These are phyloP conservation scores for Rhodotorula paludigena DNA, from an alignment of 768 basidiomycete genomes.

Conservation along the genomic window DNA sequence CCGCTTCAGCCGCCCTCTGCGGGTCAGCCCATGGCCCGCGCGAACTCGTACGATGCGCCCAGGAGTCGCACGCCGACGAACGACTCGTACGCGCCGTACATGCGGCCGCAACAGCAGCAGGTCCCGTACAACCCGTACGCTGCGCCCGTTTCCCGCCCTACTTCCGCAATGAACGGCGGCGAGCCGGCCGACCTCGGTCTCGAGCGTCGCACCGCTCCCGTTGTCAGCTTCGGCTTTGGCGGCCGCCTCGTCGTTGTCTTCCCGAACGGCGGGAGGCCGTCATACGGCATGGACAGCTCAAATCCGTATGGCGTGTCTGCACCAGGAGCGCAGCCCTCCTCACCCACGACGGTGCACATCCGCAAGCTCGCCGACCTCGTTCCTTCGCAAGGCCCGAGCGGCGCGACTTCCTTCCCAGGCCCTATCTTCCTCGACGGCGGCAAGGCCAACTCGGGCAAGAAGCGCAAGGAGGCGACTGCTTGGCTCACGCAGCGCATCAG, in stretches of 20 bases:
- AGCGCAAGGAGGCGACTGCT: constrained; percentile 77
- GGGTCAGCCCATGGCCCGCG: background rate
- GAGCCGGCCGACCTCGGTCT: constrained; percentile 28
- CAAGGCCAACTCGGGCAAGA: constrained; percentile 55
- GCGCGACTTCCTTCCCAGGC: constrained; percentile 69
- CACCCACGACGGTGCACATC: constrained; percentile 55
- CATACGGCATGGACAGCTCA: constrained; percentile 54
- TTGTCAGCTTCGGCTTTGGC: constrained; percentile 89
- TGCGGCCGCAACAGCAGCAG: constrained; percentile 15
- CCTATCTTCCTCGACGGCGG: constrained; percentile 73
- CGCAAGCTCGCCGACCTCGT: constrained; percentile 65
- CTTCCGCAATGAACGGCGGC: background rate
- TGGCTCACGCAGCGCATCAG: constrained; percentile 71
- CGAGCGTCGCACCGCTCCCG: constrained; percentile 51
- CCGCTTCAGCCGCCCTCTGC: background rate
- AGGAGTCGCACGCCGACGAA: background rate
- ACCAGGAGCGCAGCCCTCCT: constrained; percentile 49
- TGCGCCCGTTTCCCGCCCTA: background rate
- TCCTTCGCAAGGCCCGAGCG: constrained; percentile 52
- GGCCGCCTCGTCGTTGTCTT: constrained; percentile 85
- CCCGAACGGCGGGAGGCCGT: constrained; percentile 44
- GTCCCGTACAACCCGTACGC: constrained; percentile 19
- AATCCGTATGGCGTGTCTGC: constrained; percentile 65
- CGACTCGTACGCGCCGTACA: constrained; percentile 21
- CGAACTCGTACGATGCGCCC: constrained; percentile 12